Percentiles rank a stretch among this genome's conserved stretches.
Evolutionary conservation across 768 basidiomycete genomes (phyloP).

Genomic region (Xerocomus potaroensis): DNA sequence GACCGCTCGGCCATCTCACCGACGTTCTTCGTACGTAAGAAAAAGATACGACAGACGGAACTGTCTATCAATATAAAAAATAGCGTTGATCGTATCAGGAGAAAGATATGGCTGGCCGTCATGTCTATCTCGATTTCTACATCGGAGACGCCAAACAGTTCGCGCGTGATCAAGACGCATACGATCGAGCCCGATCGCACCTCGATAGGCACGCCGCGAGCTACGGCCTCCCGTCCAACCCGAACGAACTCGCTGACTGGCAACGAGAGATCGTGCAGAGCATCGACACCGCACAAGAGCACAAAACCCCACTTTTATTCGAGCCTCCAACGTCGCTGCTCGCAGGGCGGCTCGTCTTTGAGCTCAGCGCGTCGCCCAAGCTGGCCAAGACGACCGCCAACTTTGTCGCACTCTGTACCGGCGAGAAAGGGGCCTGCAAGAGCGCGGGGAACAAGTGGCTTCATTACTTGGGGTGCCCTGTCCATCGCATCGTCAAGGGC

Average conservation of each 20-base stretch:
- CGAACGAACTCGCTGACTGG: slow-evolving; percentile 39
- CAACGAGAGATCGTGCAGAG: slow-evolving; percentile 44
- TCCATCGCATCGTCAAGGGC: slow-evolving; percentile 45
- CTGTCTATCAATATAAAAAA: too few relatives aligned
- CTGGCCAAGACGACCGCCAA: slow-evolving; percentile 45
- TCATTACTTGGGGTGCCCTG: slow-evolving; percentile 39
- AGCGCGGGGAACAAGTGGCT: slow-evolving; percentile 42
- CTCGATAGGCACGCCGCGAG: slow-evolving; percentile 36
- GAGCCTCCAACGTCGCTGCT: slow-evolving; percentile 35
- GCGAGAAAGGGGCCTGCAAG: slow-evolving; percentile 43
- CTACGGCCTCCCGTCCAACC: slow-evolving; percentile 39
- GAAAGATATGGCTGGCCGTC: slow-evolving; percentile 8
- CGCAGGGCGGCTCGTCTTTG: slow-evolving; percentile 40
- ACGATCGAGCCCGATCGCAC: slow-evolving; percentile 31
- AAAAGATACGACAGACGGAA: too few relatives aligned
- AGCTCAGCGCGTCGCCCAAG: slow-evolving; percentile 34
- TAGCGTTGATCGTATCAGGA: too few relatives aligned
- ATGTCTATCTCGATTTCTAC: slow-evolving; percentile 39
- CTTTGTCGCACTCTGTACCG: slow-evolving; percentile 45
- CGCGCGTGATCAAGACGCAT: slow-evolving; percentile 23
- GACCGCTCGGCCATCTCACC: slow-evolving; percentile 57
- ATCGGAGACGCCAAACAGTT: slow-evolving; percentile 35
- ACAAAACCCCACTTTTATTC: slow-evolving; percentile 29
- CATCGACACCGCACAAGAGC: slow-evolving; percentile 34
- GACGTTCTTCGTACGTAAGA: too few relatives aligned